Base-by-base conservation (phyloP, 768 basidiomycete species). In the Mycena sanguinolenta region DNA sequence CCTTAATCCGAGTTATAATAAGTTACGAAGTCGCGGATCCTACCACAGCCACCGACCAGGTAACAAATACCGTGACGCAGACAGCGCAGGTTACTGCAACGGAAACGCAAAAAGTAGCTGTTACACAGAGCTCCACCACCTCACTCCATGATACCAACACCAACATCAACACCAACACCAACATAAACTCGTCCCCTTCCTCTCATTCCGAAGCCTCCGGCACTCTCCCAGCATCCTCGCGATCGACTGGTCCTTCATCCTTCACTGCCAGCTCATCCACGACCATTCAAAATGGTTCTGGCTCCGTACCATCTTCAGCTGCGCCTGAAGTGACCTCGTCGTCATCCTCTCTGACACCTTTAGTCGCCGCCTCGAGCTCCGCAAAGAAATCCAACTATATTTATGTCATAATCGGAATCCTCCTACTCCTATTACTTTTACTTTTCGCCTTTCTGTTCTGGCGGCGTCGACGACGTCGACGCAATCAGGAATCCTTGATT, bases 361-460 rank as follows among this genome's bases (percentile, higher is more conserved):
- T n/a, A 23, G 19, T 38, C 13, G 21, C 6, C 5, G n/a, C 44
- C 54, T n/a, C n/a, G n/a, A n/a, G n/a, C n/a, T 38, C 36, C 3
- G 57, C 63, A 16, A 25, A 30, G 28, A 49, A n/a, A 57, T 49
- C 27, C 17, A 65, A 50, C 28, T 28, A 50, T 28, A 42, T 27
- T 9, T 9, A 55, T 12, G 34, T 65, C 2, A 44, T 65, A 0
- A 46, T n/a, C 19, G 64, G 55, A 19, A 58, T 27, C 4, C 44
- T 65, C 57, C 34, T 52, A 36, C 32, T 46, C 46, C 0, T 58
- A 19, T 42, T 65, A 44, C 28, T 65, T 32, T 55, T 32, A 30
- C 3, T 38, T 0, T 17, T 57, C 5, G 34, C 32, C 23, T 19
- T 58, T 27, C 4, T 65, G 4, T 36, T 50, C 44, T 65, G 32